Conservation (phyloP, 2,329 filamentous ascomycete species). For the Trichophyton simii region DNA sequence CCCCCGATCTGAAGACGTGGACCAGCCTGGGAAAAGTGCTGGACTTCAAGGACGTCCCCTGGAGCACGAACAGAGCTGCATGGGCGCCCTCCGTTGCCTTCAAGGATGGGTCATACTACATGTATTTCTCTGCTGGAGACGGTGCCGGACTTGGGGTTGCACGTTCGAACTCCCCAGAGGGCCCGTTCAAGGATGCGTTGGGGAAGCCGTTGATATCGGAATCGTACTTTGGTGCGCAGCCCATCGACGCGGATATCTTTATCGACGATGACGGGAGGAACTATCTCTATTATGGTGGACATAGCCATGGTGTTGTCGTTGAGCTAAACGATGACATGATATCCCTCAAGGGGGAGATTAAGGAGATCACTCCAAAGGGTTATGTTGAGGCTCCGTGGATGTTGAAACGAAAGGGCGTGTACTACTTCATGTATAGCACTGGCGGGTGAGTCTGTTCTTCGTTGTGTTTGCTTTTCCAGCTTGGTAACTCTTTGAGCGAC, state of each 20-base stretch:
- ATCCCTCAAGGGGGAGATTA: constrained; percentile 32
- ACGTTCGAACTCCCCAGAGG: constrained; percentile 25
- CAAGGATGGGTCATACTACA: constrained; percentile 36
- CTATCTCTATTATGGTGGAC: constrained; percentile 36
- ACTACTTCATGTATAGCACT: constrained; percentile 37
- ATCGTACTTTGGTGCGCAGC: constrained; percentile 37
- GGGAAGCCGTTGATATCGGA: constrained; percentile 33
- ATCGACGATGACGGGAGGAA: constrained; percentile 31
- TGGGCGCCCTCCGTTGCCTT: constrained; percentile 39
- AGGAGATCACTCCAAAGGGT: constrained; percentile 37
- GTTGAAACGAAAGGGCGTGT: constrained; percentile 32
- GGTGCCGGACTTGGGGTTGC: constrained; percentile 35
- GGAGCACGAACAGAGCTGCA: constrained; percentile 34
- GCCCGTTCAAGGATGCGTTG: constrained; percentile 33
- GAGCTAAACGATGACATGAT: constrained; percentile 36
- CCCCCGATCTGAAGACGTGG: constrained; percentile 38
- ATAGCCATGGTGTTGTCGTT: constrained; percentile 33
- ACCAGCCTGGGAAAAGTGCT: constrained; percentile 37
- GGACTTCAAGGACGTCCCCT: constrained; percentile 28
- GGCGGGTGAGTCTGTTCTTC: constrained; percentile 21
- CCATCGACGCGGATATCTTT: constrained; percentile 37
- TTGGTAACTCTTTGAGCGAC: neutral
- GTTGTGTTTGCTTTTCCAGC: neutral
- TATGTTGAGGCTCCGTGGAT: constrained; percentile 37
- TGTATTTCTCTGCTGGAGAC: constrained; percentile 42